Percentiles rank a stretch among this genome's conserved stretches.
Conservation (phyloP, 177 flowering plant species). For the Vitis hybrid region DNA sequence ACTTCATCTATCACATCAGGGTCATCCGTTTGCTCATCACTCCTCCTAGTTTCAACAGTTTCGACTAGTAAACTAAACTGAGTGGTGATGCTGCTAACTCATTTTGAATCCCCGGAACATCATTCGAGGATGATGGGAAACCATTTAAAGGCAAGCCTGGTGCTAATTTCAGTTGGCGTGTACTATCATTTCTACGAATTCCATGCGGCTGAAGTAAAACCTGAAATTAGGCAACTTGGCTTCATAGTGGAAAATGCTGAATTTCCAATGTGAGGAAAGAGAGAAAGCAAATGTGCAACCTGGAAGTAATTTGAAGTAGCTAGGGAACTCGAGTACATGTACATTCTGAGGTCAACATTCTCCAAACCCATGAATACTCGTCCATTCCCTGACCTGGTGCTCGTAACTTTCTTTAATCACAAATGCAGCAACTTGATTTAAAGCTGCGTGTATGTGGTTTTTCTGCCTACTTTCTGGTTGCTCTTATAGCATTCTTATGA, state of each 20-base stretch:
- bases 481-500: too few relatives aligned
- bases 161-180: conserved; percentile 71
- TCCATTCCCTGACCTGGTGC: conserved; percentile 15
- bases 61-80: too few relatives aligned
- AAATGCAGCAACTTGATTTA: too few relatives aligned
- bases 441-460: too few relatives aligned
- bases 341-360: conserved; percentile 16
- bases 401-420: too few relatives aligned
- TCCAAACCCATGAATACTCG: conserved; percentile 15
- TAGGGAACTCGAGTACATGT: conserved; percentile 20
- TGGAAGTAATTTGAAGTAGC: conserved; percentile 20
- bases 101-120: too few relatives aligned
- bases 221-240: conserved; percentile 22
- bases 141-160: conserved; percentile 91
- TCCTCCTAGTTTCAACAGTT: too few relatives aligned
- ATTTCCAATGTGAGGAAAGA: conserved; percentile 21
- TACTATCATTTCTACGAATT: conserved; percentile 39
- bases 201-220: conserved; percentile 45
- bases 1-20: too few relatives aligned
- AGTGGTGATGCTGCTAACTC: too few relatives aligned
- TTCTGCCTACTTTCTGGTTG: too few relatives aligned
- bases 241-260: conserved; percentile 16
- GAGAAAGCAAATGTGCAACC: conserved; percentile 21
- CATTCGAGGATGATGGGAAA: conserved; percentile 64
- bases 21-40: too few relatives aligned